These are phyloP conservation scores for Castanea mollissima DNA, from an alignment of 306 rosid species.

Conservation along the genomic window DNA sequence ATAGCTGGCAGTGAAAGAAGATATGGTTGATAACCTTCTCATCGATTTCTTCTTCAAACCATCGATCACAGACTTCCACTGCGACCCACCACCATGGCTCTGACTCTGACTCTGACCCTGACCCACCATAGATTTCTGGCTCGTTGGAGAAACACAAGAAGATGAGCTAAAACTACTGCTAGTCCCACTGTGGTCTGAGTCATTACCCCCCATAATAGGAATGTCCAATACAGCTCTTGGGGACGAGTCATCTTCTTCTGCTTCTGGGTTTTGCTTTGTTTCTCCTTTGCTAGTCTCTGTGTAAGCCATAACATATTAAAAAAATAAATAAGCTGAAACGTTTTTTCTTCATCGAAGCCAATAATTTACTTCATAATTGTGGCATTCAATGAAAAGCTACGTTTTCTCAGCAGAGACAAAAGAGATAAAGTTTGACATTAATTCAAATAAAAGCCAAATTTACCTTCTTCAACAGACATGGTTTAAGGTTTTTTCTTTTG, in stretches of 20 bases:
- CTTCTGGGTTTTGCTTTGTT: constrained; percentile 34
- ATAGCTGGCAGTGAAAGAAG: constrained; percentile 41
- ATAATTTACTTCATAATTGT: neutral
- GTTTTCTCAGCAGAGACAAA: neutral
- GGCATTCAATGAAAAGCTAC: too few species aligned
- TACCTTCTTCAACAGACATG: constrained; percentile 59
- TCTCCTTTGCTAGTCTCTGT: constrained; percentile 21
- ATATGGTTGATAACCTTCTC: constrained; percentile 50
- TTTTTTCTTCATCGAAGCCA: neutral
- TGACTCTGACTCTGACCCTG: constrained; percentile 4
- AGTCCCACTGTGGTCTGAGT: constrained; percentile 47
- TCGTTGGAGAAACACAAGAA: neutral
- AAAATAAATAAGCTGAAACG: neutral
- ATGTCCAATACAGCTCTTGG: constrained; percentile 79
- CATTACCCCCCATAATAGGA: constrained; percentile 53
- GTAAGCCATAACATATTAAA: neutral
- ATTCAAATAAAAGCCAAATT: neutral
- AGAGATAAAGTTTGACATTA: neutral
- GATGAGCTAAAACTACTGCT: constrained; percentile 28
- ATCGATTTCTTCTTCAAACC: constrained; percentile 54
- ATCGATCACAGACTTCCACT: constrained; percentile 61
- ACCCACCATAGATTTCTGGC: constrained; percentile 19
- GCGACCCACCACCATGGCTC: constrained; percentile 28
- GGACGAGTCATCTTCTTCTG: constrained; percentile 48
- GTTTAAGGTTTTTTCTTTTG: constrained; percentile 1